A percentile compares a stretch with the other conserved stretches of the same genome.
These are phyloP conservation scores for Curvularia hawaiiensis DNA, from an alignment of 2,329 filamentous ascomycete species.

Conservation along the genomic window DNA sequence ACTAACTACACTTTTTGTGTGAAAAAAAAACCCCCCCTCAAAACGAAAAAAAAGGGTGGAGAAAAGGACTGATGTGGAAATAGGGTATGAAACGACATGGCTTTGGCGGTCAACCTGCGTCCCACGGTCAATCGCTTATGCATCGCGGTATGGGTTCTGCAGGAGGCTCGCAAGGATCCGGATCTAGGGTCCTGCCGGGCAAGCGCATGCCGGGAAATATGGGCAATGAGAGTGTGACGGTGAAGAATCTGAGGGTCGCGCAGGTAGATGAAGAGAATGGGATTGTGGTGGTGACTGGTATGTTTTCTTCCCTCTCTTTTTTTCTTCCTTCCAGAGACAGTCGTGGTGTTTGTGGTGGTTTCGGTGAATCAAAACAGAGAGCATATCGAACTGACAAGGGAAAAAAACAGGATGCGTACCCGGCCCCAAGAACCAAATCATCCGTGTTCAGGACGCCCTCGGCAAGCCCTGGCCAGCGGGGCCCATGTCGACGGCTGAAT, in stretches of 20 bases:
- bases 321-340: background rate
- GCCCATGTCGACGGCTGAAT: conserved; percentile 38
- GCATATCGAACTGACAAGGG: too few species aligned
- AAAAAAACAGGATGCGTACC: conserved; percentile 67
- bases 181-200: conserved; percentile 88
- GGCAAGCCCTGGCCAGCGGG: conserved; percentile 78
- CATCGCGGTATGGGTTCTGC: conserved; percentile 91
- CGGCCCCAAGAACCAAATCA: conserved; percentile 84
- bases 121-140: conserved; percentile 93
- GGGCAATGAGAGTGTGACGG: conserved; percentile 85
- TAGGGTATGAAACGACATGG: conserved; percentile 94
- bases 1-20: too few species aligned
- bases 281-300: conserved; percentile 85
- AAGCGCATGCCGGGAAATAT: conserved; percentile 99
- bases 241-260: conserved; percentile 89
- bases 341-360: too few species aligned
- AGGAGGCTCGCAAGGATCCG: conserved; percentile 88
- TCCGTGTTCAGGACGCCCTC: conserved; percentile 87
- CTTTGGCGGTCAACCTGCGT: conserved; percentile 85
- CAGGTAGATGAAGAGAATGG: conserved; percentile 87
- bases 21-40: too few species aligned
- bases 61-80: conserved; percentile 14
- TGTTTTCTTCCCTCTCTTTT: conserved; percentile 15
- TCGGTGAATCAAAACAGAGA: background rate
- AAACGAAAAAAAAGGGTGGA: too few species aligned